These are phyloP conservation scores for Teunomyces pallodes DNA, from an alignment of 805 yeast genomes.

Conservation along the genomic window DNA sequence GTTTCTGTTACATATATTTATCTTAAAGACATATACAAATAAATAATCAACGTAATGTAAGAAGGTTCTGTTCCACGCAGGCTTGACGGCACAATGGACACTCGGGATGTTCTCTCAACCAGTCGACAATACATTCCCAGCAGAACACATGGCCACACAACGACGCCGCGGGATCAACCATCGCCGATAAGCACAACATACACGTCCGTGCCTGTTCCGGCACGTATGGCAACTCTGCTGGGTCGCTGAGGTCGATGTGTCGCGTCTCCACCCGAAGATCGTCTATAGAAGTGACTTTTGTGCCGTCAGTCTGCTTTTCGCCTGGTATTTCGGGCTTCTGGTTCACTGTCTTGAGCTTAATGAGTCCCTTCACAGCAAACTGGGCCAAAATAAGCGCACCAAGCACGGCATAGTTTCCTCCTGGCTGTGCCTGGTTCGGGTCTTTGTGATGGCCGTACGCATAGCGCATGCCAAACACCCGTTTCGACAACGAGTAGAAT, in stretches of 20 bases:
- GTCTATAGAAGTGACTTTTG: conserved; percentile 5
- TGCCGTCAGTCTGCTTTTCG: background rate
- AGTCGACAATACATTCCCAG: conserved; percentile 85
- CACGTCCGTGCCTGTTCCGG: conserved; percentile 72
- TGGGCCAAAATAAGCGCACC: conserved; percentile 64
- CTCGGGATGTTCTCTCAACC: conserved; percentile 85
- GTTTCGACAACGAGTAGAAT: conserved; percentile 73
- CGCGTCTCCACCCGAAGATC: conserved; percentile 6
- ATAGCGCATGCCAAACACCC: conserved; percentile 78
- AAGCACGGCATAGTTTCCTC: conserved; percentile 70
- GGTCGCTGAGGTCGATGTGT: conserved; percentile 54
- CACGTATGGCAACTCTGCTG: conserved; percentile 58
- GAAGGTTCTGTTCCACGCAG: conserved; percentile 58
- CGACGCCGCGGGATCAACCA: conserved; percentile 82
- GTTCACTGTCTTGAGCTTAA: conserved; percentile 23
- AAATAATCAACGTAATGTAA: conserved; percentile 40
- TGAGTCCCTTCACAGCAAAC: conserved; percentile 42
- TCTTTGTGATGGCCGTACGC: conserved; percentile 64
- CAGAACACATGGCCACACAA: conserved; percentile 93
- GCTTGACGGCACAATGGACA: conserved; percentile 88
- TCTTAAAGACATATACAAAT: no score
- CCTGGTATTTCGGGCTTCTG: no score
- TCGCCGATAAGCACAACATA: conserved; percentile 76
- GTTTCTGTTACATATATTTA: background rate
- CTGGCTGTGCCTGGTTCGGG: conserved; percentile 33